phyloP scores from a whole-genome alignment of 495 filamentous ascomycete species.

The Glutinoglossum americanum region DNA sequence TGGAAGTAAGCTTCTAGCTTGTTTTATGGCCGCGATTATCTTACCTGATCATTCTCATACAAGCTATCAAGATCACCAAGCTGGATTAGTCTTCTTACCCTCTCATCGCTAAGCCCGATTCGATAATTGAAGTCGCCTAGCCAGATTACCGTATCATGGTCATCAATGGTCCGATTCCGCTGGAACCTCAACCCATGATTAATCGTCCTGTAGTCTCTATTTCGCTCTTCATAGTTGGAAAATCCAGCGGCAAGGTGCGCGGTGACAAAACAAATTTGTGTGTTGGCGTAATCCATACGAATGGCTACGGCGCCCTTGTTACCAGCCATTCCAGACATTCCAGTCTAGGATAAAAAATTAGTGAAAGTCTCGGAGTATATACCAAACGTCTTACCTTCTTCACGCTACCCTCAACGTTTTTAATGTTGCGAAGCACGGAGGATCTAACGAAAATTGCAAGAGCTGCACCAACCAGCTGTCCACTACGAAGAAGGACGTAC shows the following conservation, averaged over 20 bases:
- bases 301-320: conserved; percentile 98
- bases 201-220: conserved; percentile 81
- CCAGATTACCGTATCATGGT: conserved; percentile 94
- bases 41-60: conserved; percentile 83
- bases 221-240: conserved; percentile 90
- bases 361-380: background rate
- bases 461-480: conserved; percentile 87
- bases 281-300: conserved; percentile 84
- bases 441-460: conserved; percentile 75
- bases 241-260: conserved; percentile 94
- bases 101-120: conserved; percentile 67
- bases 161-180: conserved; percentile 67
- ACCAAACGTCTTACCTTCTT: conserved; percentile 41
- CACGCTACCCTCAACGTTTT: conserved; percentile 86
- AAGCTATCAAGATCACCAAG: conserved; percentile 51
- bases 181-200: conserved; percentile 74
- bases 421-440: conserved; percentile 54
- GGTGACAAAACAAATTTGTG: conserved; percentile 84
- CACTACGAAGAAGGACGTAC: conserved; percentile 76
- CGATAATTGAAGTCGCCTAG: conserved; percentile 97
- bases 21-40: background rate
- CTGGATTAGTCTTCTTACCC: conserved; percentile 49
- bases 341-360: conserved; percentile 31
- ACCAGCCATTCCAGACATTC: conserved; percentile 88
- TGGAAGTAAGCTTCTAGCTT: conserved; percentile 7